Evolutionary conservation across 257 asterid genomes (phyloP).

Genomic region (Solanum bulbocastanum): DNA sequence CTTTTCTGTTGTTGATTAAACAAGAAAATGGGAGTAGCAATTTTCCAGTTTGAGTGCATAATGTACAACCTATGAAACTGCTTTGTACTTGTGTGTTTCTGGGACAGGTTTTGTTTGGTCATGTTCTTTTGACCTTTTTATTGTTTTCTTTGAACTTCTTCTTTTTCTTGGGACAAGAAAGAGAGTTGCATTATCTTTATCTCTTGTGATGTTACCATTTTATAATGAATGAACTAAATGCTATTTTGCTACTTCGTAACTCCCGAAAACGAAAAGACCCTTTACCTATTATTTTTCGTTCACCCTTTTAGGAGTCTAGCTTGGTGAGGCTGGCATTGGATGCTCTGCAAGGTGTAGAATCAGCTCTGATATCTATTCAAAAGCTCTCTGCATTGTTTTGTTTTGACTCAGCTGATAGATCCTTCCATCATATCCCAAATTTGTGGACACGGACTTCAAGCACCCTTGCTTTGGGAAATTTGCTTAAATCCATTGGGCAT

Average conservation of each 20-base stretch:
- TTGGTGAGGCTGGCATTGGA: constrained; percentile 84
- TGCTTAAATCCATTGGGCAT: constrained; percentile 67
- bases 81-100: not conserved
- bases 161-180: not conserved
- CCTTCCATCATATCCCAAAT: constrained; percentile 58
- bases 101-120: not conserved
- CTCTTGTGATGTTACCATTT: not conserved
- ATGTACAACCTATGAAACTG: not conserved
- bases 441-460: constrained; percentile 80
- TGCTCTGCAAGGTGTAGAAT: constrained; percentile 85
- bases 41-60: not conserved
- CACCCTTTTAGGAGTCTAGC: constrained; percentile 58
- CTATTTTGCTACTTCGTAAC: not conserved
- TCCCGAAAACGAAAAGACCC: not conserved
- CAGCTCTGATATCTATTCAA: constrained; percentile 56
- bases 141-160: not conserved
- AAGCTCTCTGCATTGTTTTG: constrained; percentile 53
- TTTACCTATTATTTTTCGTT: not conserved
- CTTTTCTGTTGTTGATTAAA: not conserved
- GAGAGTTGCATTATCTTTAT: not conserved
- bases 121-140: not conserved
- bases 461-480: constrained; percentile 65
- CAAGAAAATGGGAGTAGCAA: not conserved
- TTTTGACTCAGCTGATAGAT: constrained; percentile 74
- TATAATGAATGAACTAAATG: not conserved